These are phyloP conservation scores for Fusarium sp. DNA, from an alignment of 2,329 filamentous ascomycete genomes.

Conservation along the genomic window DNA sequence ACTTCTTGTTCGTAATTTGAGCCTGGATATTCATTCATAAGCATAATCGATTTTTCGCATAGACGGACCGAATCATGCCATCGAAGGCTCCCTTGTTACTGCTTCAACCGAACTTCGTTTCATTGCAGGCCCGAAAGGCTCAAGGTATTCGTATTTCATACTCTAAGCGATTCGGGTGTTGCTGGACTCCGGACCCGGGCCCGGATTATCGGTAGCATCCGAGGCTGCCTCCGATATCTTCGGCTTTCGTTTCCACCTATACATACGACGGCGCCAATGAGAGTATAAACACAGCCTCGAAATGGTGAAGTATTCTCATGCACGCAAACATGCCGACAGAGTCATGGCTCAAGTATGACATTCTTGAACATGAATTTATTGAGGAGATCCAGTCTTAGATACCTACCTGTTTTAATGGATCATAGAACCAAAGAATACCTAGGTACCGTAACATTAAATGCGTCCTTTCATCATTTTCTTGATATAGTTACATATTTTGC, in stretches of 20 bases:
- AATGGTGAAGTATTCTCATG: not conserved
- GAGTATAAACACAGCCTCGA: constrained; percentile 27
- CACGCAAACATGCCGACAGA: not conserved
- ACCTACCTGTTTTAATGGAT: no score
- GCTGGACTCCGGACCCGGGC: constrained; percentile 17
- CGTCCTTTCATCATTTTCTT: constrained; percentile 42
- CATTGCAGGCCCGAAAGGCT: not conserved
- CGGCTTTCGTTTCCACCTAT: constrained; percentile 2
- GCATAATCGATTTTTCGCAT: not conserved
- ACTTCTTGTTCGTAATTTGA: not conserved
- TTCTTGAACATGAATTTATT: not conserved
- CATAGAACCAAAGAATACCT: not conserved
- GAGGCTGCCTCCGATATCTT: constrained; percentile 21
- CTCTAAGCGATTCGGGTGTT: not conserved
- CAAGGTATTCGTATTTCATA: not conserved
- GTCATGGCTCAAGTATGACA: not conserved
- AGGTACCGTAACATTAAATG: constrained; percentile 6
- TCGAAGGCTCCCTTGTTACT: not conserved
- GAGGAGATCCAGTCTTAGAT: not conserved
- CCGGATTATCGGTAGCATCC: constrained; percentile 29
- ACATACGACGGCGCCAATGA: constrained; percentile 7
- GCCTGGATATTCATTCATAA: not conserved
- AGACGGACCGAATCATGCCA: not conserved
- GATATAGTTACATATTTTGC: constrained; percentile 47
- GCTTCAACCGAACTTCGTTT: not conserved